Conservation (phyloP, 1,139 yeast genomes). For the Geotrichum bryndzae region DNA sequence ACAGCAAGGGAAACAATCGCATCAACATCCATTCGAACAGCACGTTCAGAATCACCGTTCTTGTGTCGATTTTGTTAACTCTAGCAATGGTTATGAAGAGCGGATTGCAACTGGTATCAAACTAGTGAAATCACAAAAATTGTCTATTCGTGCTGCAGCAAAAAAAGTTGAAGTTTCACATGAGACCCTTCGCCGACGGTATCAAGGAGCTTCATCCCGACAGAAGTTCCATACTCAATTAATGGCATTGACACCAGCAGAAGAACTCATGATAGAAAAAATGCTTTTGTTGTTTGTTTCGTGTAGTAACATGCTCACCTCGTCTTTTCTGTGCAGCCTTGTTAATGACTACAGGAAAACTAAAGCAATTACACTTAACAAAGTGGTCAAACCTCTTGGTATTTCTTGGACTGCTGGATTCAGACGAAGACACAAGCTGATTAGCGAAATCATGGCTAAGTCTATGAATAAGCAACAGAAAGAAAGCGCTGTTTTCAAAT, state of each 20-base stretch:
- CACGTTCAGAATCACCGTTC: neutral
- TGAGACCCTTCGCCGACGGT: conserved; percentile 14
- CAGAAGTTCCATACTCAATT: conserved; percentile 15
- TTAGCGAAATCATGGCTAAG: neutral
- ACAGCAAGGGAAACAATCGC: no score
- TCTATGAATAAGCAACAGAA: conserved; percentile 6
- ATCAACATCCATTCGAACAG: no score
- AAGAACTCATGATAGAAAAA: conserved; percentile 8
- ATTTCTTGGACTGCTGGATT: conserved; percentile 16
- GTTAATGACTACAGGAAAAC: conserved; percentile 10
- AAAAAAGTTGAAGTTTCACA: conserved; percentile 13
- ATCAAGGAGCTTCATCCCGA: conserved; percentile 13
- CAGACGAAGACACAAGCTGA: conserved; percentile 6
- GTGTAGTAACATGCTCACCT: conserved; percentile 9
- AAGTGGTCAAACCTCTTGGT: conserved; percentile 7
- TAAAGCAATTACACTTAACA: neutral
- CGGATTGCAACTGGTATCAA: conserved; percentile 9
- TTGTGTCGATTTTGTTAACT: neutral
- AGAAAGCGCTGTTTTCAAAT: neutral
- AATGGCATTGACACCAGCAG: conserved; percentile 14
- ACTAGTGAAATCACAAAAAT: neutral
- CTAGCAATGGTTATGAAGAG: conserved; percentile 1
- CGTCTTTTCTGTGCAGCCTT: conserved; percentile 14
- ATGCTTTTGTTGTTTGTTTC: conserved; percentile 9
- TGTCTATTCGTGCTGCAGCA: conserved; percentile 16